Base-by-base conservation (phyloP, 2,329 filamentous ascomycete species). In the Aspergillus sp. region DNA sequence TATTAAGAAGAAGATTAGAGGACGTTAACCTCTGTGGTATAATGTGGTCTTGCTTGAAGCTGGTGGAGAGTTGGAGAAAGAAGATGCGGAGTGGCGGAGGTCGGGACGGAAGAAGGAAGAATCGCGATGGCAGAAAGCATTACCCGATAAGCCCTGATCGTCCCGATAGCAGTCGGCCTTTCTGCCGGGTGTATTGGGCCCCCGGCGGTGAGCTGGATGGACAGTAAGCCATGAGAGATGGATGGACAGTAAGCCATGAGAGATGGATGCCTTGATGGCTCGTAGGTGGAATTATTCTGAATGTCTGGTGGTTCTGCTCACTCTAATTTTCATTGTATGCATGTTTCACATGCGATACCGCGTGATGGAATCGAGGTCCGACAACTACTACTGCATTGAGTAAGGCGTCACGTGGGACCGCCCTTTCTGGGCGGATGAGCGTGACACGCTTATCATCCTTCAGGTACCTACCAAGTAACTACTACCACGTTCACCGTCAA, bases 131-230 rank as follows among this genome's bases (percentile, higher is more conserved):
- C 32, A 36, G 32, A 36, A 36, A 43, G 43, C 21, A 45, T 43
- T 21, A 30, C 13, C 53, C 53, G 39, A 55, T 55, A 55, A 55
- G 52, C 52, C 52, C 45, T 55, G 53, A 55, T 55, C 30, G 53
- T 47, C 53, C 39, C 53, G 53, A 55, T 55, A 47, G 38, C 39
- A 36, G 17, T 45, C 52, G 52, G 38, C 15, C 19, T 28, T 49
- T 23, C 13, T 17, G 32, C 38, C 52, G 36, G 51, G 8, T 36
- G 32, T 5, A 10, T 13, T 36, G 32, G 12, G 2, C 32, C 32
- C 32, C 32, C 32, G 32, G 32, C 32, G 32, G 32, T 36, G 32
- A 15, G 32, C 4, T 36, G 12, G 32, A 13, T 13, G 32, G 32
- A 13, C 30, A 32, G 32, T 36, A 36, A 36, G 32, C 12, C 32